Evolutionary conservation across 1,284 basidiomycete species (phyloP), one percentile per base, ranked within the genome.

Genomic region (Ustilago esculenta): DNA sequence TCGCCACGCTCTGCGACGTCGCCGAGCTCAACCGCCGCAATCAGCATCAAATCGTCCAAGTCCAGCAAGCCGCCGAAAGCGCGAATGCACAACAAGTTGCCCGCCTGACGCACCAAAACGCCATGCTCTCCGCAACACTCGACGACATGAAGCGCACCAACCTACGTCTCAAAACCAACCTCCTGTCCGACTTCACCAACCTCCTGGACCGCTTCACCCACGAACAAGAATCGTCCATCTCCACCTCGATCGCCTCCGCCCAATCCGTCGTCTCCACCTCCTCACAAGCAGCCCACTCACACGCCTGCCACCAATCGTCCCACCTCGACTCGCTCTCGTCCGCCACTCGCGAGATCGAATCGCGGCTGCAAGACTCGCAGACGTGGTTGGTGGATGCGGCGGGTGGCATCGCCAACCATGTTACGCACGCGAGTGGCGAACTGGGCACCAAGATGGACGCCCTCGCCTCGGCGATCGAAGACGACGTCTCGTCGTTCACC

Each of bases 31-130:
- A 90, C 42, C 83, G 86, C 6, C n/a, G 18, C 10, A 54, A 54
- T n/a, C 46, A 35, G 23, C 35, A 64, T 11, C 45, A 46, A 48
- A 43, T 75, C 14, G 81, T 84, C 0, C 88, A 91, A 77, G 84
- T 85, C 27, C 84, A 86, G 49, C 83, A 86, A 10, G 80, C 87
- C 4, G 81, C 83, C 20, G 84, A 87, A 48, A 85, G 87, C 4
- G 87, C 87, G 55, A 75, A 83, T 5, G 79, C 88, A 29, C 84
- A 87, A 0, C 66, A 84, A 84, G 86, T 91, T 29, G 77, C 83
- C 1, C 87, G 88, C 21, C 84, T 95, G 18, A 86, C 86, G 58
- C 84, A 86, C 43, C 92, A 94, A 79, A 94, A 94, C 75, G 84
- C 85, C n/a, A 81, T 86, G 1, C 85, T 96, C 25, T 82, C 83